Base-by-base conservation (phyloP, 768 basidiomycete species). In the Mycena crocata region DNA sequence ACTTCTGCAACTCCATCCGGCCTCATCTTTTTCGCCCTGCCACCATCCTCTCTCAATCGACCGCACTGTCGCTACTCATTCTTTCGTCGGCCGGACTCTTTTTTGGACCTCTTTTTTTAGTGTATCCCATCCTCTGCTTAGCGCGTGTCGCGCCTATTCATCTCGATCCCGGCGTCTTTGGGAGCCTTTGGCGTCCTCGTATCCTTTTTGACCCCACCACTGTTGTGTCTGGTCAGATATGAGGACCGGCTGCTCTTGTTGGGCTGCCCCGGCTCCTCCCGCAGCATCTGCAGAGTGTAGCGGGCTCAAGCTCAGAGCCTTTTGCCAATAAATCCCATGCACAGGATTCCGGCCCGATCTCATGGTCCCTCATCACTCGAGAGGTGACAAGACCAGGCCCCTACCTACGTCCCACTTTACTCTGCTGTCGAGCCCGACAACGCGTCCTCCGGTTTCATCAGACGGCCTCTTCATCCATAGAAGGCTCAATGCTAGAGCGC, bases 271-370 rank as follows among this genome's bases (percentile, higher is more conserved):
- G 19, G 42, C 42, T 42, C 42, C 42, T 42, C 42, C 42, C 42
- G 42, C 42, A 12, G 42, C 46, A 26, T 48, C 31, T 51, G 28
- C 31, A 21, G 24, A 28, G 48, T 24, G 48, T 49, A 49, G 48
- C 48, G 50, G 50, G 50, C 50, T 51, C 50, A 31, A 51, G 50
- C 50, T 34, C 24, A 51, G 50, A 51, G 50, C 13, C 50, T 51
- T 49, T 31, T 8, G 9, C 48, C 48, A 49, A 49, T 49, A 49
- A 26, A 49, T 49, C n/a, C n/a, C n/a, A n/a, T n/a, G n/a, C n/a
- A n/a, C n/a, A n/a, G n/a, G n/a, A n/a, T n/a, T n/a, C n/a, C n/a
- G n/a, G n/a, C n/a, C n/a, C n/a, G n/a, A n/a, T n/a, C n/a, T n/a
- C n/a, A n/a, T n/a, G n/a, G n/a, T n/a, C n/a, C n/a, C n/a, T n/a